Evolutionary conservation across 2,329 filamentous ascomycete species (phyloP).

Genomic region (Triangularia verruculosa): DNA sequence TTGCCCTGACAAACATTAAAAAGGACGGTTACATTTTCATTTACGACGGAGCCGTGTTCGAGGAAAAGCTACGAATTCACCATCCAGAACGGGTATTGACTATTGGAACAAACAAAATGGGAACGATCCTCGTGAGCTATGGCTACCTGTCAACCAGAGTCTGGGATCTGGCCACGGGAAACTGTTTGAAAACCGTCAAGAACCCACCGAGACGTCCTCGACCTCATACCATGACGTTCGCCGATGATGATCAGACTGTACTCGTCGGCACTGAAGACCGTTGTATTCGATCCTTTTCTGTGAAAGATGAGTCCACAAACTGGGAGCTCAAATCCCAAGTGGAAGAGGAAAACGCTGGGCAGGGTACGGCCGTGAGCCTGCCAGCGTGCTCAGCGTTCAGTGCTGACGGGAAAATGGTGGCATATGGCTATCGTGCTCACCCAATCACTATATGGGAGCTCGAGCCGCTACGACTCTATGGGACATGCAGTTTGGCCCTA

Average conservation of each 20-base stretch:
- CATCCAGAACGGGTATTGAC: slow-evolving; percentile 25
- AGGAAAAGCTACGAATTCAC: slow-evolving; percentile 16
- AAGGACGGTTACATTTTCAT: slow-evolving; percentile 21
- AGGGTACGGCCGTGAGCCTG: slow-evolving; percentile 27
- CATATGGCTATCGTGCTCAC: slow-evolving; percentile 32
- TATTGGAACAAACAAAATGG: slow-evolving; percentile 27
- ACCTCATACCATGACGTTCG: slow-evolving; percentile 28
- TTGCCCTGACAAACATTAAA: slow-evolving; percentile 16
- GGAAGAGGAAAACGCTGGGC: slow-evolving; percentile 27
- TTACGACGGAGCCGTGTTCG: slow-evolving; percentile 26
- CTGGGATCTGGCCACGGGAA: slow-evolving; percentile 29
- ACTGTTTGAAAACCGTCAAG: slow-evolving; percentile 22
- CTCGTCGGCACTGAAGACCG: slow-evolving; percentile 29
- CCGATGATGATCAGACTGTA: slow-evolving; percentile 21
- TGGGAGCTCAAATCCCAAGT: slow-evolving; percentile 27
- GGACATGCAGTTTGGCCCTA: slow-evolving; percentile 25
- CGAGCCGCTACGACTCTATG: slow-evolving; percentile 19
- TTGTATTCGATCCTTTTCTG: slow-evolving; percentile 21
- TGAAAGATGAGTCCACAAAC: slow-evolving; percentile 16
- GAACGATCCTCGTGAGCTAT: slow-evolving; percentile 29
- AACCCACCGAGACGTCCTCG: slow-evolving; percentile 27
- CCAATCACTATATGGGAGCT: slow-evolving; percentile 34
- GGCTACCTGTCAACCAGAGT: slow-evolving; percentile 30
- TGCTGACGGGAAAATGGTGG: slow-evolving; percentile 29
- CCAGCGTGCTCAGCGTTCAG: slow-evolving; percentile 31